Evolutionary conservation across 2,329 filamentous ascomycete species (phyloP), one percentile per base, ranked within the genome.

Genomic region (Ramularia endophylla): DNA sequence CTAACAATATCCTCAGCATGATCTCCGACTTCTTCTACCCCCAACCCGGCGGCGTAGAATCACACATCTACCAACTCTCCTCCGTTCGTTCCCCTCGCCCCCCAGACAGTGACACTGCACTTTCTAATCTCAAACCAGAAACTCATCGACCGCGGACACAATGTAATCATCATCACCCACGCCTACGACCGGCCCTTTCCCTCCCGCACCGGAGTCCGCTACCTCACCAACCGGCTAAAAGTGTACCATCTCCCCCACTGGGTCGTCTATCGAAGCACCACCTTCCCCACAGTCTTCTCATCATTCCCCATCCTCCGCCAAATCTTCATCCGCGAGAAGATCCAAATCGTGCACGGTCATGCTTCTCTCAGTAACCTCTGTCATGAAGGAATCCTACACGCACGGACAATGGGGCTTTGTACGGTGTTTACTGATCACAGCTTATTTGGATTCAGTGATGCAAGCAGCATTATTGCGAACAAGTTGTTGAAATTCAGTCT

Each of bases 21-120:
- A 86, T 95, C 65, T 89, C 90, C 77, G 92, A 98, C 73, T 95
- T 94, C 76, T 98, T 98, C 81, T 98, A 94, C 63, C 92, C 92
- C 11, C 90, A 97, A 60, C 90, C 92, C 38, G 77, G 92, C 61
- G 92, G 92, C 56, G 81, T 98, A 52, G 92, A 98, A 70, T 94
- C 87, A 65, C 92, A 98, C 68, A 97, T 98, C 57, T 98, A 98
- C 70, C 92, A 98, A 66, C 74, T 98, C 29, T 92, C 90, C 22
- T 87, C 85, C 43, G 75, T 78, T 65, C 47, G 69, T 46, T 36
- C 44, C 31, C 6, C 6, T 11, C 11, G 6, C 44, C 31, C 6
- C 6, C 22, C 11, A 6, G 22, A 25, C 22, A 25, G 22, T 25
- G 11, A 6, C 22, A 25, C 6, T 25, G 38, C 16, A 25, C 11